Conservation (phyloP, 2,329 filamentous ascomycete species). For the Penicillium sp. region DNA sequence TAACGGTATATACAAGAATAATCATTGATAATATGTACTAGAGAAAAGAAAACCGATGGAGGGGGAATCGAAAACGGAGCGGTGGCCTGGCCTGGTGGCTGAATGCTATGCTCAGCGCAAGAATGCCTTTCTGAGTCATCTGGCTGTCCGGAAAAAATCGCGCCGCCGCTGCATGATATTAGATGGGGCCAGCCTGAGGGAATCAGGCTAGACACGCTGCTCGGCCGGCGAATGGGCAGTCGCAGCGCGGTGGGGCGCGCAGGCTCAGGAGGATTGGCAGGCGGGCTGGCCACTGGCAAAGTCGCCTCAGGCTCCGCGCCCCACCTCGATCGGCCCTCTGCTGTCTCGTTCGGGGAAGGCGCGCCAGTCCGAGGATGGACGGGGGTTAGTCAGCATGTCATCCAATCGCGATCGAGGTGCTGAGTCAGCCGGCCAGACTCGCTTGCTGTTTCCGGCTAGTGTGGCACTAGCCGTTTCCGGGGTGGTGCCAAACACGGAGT, state of each 20-base stretch:
- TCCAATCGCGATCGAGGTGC: not conserved
- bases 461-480: constrained; percentile 4
- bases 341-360: not conserved
- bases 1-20: not conserved
- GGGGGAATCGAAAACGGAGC: not conserved
- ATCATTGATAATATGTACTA: not conserved
- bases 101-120: not conserved
- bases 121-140: not conserved
- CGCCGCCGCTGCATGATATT: too few relatives aligned
- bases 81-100: not conserved
- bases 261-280: not conserved
- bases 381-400: not conserved
- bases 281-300: not conserved
- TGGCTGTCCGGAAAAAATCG: not conserved
- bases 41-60: not conserved
- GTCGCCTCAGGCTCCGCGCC: not conserved
- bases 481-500: not conserved
- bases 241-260: not conserved
- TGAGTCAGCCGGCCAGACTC: constrained; percentile 2
- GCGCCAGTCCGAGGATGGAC: not conserved
- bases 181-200: not conserved
- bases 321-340: constrained; percentile 3
- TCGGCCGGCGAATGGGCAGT: not conserved
- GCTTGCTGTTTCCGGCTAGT: constrained; percentile 2
- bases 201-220: constrained; percentile 1